Evolutionary conservation across 2,329 filamentous ascomycete genomes (phyloP), one percentile per base, ranked within the genome.

Genomic region (Annulohypoxylon truncatum): DNA sequence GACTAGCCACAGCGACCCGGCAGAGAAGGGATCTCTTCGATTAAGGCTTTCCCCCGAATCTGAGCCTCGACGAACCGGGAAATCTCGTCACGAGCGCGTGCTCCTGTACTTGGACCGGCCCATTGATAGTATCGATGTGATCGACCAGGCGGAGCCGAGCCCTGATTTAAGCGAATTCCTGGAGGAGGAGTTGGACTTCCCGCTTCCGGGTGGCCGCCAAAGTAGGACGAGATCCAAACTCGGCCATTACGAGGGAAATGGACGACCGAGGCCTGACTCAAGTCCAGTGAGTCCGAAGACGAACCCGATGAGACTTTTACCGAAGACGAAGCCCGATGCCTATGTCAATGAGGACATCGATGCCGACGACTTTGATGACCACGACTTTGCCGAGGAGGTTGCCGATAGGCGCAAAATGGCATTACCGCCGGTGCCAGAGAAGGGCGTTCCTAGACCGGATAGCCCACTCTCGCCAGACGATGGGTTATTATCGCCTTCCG

Each of bases 121-220:
- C 1, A 60, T 72, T 9, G 66, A 73, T 22, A 72, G 71, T 18
- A 61, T 71, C 31, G 69, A 71, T 9, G 63, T 71, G 31, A 72
- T 74, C 56, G 72, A 76, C 47, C 67, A 69, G 15, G 61, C 73
- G 9, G 73, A 75, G 33, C 69, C 72, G 33, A 75, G 73, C 48
- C 69, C 73, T 8, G 79, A 82, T 42, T 66, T 80, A 54, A 78
- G 78, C 60, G 80, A 82, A 66, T 80, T 80, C n/a, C 74, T 76
- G 67, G 77, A 77, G 2, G 61, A 66, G 5, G 73, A 75, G 8
- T 58, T 71, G 13, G 73, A 71, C 5, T 73, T 72, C 53, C 64
- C 73, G 13, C 44, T 59, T 2, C 63, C 52, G 13, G 38, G 65
- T 31, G 71, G 71, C 12, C 73, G 70, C 33, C 70, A 64, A 13